phyloP scores from a whole-genome alignment of 768 basidiomycete genomes.

The Suillus cothurnatus region DNA sequence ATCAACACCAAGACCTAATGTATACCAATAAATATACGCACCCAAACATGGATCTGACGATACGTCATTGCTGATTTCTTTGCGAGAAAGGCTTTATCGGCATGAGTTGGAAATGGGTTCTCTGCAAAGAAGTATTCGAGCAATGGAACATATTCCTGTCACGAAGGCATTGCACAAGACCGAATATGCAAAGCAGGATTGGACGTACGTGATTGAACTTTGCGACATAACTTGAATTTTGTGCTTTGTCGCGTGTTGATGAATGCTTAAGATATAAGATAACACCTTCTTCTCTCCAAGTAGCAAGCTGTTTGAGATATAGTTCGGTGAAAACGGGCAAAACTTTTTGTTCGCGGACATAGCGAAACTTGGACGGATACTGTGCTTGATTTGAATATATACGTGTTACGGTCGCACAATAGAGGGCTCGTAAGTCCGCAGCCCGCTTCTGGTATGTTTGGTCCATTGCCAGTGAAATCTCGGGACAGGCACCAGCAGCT shows the following conservation, averaged over 20 bases:
- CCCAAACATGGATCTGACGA: slow-evolving; percentile 59
- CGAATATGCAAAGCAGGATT: background rate
- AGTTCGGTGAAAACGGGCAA: background rate
- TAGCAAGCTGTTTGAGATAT: background rate
- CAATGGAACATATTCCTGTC: slow-evolving; percentile 47
- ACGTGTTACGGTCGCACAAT: accelerated
- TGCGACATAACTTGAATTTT: accelerated
- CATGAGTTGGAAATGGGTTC: slow-evolving; percentile 48
- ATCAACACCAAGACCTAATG: background rate
- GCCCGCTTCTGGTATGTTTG: slow-evolving; percentile 10
- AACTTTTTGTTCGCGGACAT: background rate
- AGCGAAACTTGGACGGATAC: background rate
- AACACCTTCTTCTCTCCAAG: background rate
- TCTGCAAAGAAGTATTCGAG: slow-evolving; percentile 49
- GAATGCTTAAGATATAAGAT: background rate
- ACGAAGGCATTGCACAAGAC: background rate
- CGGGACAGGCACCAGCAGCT: background rate
- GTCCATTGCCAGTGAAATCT: slow-evolving; percentile 2
- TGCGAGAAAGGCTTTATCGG: slow-evolving; percentile 44
- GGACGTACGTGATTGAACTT: background rate
- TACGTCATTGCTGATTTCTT: slow-evolving; percentile 43
- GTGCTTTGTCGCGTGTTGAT: background rate
- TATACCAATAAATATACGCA: slow-evolving; percentile 22
- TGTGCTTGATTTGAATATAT: background rate
- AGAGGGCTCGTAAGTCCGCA: background rate